phyloP scores from a whole-genome alignment of 192 early-diverging fungal genomes.

The Phlyctochytrium bullatum region DNA sequence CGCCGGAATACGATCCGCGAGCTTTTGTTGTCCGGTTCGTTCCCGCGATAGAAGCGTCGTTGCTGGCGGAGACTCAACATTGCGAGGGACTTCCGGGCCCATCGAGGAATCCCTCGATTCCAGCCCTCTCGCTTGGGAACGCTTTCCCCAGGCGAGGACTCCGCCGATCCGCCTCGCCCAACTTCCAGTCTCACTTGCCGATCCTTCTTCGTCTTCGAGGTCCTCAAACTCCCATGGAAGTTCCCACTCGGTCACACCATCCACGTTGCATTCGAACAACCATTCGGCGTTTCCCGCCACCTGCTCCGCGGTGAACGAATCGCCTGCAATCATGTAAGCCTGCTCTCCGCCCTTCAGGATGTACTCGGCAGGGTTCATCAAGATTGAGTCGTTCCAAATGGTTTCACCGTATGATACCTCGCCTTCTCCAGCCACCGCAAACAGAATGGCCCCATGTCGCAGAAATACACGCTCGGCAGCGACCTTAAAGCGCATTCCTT shows the following conservation, averaged over 20 bases:
- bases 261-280: not conserved
- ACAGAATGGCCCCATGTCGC: slow-evolving; percentile 57
- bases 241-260: slow-evolving; percentile 5
- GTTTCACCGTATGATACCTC: not conserved
- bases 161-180: not conserved
- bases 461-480: slow-evolving; percentile 56
- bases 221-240: not conserved
- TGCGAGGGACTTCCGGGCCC: not conserved
- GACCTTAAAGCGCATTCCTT: slow-evolving; percentile 52
- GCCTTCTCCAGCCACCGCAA: slow-evolving; percentile 39
- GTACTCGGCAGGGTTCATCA: slow-evolving; percentile 61
- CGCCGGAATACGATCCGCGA: too few relatives aligned
- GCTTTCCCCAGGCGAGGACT: not conserved
- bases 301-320: slow-evolving; percentile 18
- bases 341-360: slow-evolving; percentile 58
- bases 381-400: slow-evolving; percentile 15
- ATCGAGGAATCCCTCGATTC: not conserved
- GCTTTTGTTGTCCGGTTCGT: too few relatives aligned
- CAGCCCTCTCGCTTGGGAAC: not conserved
- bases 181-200: not conserved
- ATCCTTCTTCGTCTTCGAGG: slow-evolving; percentile 7
- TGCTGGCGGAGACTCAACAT: not conserved
- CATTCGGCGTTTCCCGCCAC: slow-evolving; percentile 14
- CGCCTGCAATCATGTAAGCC: slow-evolving; percentile 52
- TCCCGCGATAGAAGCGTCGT: not conserved